Percentiles rank a stretch among this genome's conserved stretches.
Conservation (phyloP, 768 basidiomycete genomes). For the Coprinopsis sp. region DNA sequence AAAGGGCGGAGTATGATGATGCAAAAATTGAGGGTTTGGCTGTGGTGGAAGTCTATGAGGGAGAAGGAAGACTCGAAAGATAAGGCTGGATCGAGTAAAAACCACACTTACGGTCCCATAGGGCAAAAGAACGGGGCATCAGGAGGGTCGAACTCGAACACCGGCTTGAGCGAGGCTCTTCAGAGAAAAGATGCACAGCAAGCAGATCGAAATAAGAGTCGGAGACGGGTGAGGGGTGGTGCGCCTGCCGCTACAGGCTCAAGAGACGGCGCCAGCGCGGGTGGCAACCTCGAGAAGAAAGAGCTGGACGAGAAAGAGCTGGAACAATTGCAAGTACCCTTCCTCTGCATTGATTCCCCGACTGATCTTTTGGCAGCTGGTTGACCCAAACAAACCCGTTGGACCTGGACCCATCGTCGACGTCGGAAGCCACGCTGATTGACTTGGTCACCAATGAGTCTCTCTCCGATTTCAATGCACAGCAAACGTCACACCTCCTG, state of each 20-base stretch:
- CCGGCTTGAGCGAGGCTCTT: slow-evolving; percentile 64
- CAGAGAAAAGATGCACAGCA: slow-evolving; percentile 70
- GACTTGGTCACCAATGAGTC: slow-evolving; percentile 1
- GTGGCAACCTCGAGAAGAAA: slow-evolving; percentile 22
- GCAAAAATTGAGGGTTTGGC: slow-evolving; percentile 61
- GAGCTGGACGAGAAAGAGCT: slow-evolving; percentile 45
- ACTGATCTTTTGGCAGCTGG: background rate
- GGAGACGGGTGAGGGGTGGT: slow-evolving; percentile 77
- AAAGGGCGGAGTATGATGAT: slow-evolving; percentile 80
- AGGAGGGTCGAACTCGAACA: no score
- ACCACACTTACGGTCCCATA: no score
- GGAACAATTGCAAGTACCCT: slow-evolving; percentile 49
- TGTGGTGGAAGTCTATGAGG: slow-evolving; percentile 74
- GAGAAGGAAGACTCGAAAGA: slow-evolving; percentile 26
- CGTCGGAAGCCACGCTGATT: slow-evolving; percentile 16
- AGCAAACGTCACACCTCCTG: slow-evolving; percentile 26
- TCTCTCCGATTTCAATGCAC: slow-evolving; percentile 34
- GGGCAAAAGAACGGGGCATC: no score
- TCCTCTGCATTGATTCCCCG: background rate
- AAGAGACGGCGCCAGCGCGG: slow-evolving; percentile 12
- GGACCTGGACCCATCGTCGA: slow-evolving; percentile 20
- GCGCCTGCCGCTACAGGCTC: slow-evolving; percentile 32
- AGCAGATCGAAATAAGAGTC: slow-evolving; percentile 53
- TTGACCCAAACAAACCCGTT: slow-evolving; percentile 1
- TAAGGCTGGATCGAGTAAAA: slow-evolving; percentile 22